These are phyloP conservation scores for Xylaria sp. DNA, from an alignment of 2,329 filamentous ascomycete species.

Conservation along the genomic window DNA sequence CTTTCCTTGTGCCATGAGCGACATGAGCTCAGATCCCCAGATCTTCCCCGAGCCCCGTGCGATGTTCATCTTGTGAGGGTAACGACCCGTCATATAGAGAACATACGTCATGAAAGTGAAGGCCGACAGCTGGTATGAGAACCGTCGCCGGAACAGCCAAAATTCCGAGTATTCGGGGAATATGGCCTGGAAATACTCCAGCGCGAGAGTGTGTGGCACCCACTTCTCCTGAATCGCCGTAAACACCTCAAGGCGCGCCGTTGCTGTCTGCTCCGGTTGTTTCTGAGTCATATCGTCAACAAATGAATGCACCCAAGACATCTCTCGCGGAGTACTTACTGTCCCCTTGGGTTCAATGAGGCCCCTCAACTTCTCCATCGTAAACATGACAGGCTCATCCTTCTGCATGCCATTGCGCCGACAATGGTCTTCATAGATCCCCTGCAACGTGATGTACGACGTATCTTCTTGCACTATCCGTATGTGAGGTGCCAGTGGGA, in stretches of 20 bases:
- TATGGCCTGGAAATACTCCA: conserved; percentile 83
- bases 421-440: conserved; percentile 94
- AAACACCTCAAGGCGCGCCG: conserved; percentile 84
- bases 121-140: conserved; percentile 90
- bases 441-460: conserved; percentile 90
- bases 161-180: conserved; percentile 91
- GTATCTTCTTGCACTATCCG: conserved; percentile 93
- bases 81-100: conserved; percentile 93
- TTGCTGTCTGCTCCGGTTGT: conserved; percentile 62
- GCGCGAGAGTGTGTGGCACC: conserved; percentile 74
- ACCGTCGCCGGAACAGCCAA: conserved; percentile 96
- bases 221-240: conserved; percentile 90
- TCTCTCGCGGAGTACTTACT: conserved; percentile 38
- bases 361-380: conserved; percentile 85
- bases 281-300: conserved; percentile 44
- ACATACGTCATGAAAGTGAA: conserved; percentile 99
- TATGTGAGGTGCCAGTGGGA: conserved; percentile 90
- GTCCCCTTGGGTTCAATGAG: conserved; percentile 63
- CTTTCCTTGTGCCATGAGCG: conserved; percentile 76
- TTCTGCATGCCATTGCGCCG: conserved; percentile 80
- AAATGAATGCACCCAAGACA: background rate
- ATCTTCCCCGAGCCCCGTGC: conserved; percentile 83
- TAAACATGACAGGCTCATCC: conserved; percentile 91
- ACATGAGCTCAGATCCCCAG: conserved; percentile 93
- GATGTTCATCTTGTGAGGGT: conserved; percentile 93